Evolutionary conservation across 371 early-diverging fungal species (phyloP), one percentile per base, ranked within the genome.

Genomic region (Mucor mucedo): DNA sequence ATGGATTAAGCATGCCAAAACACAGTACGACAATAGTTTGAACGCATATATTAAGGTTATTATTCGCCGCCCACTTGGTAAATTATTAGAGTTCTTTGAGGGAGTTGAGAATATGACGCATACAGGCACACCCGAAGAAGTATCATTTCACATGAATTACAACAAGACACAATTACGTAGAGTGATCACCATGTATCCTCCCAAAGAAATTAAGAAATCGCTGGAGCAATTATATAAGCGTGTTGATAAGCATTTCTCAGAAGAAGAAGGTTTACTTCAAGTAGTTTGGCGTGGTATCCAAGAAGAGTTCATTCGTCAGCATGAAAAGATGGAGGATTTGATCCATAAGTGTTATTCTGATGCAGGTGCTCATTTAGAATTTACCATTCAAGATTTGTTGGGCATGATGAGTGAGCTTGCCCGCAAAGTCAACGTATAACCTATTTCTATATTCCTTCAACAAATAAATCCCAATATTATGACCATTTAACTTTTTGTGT

Each of bases 251-350:
- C 97, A 96, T 72, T 95, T 93, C 69, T 80, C 91, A 2, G 93
- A 93, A 38, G 92, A 92, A 65, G 93, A 89, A 42, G 88, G 90
- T 0, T 71, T 98, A 29, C 65, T 94, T 4, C 93, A 91, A 65
- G 92, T 96, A 2, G 92, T 97, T 1, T 97, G 98, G 97, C 83
- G 93, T 52, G 91, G 90, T 9, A 93, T 96, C 44, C 92, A 94
- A 59, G 93, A 95, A 63, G 96, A 95, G 49, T 85, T 93, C 53
- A 86, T 93, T 53, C 86, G 85, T 30, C 90, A 91, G 71, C 87
- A 94, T 63, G 87, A 91, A 63, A 84, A 89, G 50, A 93, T 93
- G 78, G 91, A 90, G 60, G 84, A 86, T 32, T 66, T 95, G 53
- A 91, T 98, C 57, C 78, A 82, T 0, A 83, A 86, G 29, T 93